Conservation (phyloP, 2,329 filamentous ascomycete genomes). For the Penicillium fuscoglaucum region DNA sequence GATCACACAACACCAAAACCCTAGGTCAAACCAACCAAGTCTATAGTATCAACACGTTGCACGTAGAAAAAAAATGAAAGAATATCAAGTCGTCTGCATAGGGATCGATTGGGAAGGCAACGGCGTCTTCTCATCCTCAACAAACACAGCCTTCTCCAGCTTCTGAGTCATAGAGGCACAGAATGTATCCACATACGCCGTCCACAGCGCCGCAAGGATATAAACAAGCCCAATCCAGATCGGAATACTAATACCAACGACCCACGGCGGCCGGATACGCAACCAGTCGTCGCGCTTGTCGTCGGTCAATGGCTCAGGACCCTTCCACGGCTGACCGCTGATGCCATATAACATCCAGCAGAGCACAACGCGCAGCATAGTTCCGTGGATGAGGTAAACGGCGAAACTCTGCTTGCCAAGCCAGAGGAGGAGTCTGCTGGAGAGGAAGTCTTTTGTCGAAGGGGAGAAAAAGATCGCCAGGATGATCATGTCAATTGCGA, state of each 20-base stretch:
- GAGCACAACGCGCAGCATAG: conserved; percentile 53
- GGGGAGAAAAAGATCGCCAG: conserved; percentile 55
- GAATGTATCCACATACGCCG: conserved; percentile 52
- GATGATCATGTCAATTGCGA: conserved; percentile 52
- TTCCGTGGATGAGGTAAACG: conserved; percentile 57
- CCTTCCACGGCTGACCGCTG: conserved; percentile 47
- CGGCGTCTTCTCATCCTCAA: conserved; percentile 39
- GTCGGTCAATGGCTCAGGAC: conserved; percentile 18
- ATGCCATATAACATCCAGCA: conserved; percentile 56
- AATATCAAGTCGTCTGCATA: conserved; percentile 23
- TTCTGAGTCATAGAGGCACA: conserved; percentile 51
- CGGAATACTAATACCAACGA: conserved; percentile 45
- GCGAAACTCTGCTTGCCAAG: conserved; percentile 58
- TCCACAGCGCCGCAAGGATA: conserved; percentile 51
- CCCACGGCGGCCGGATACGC: conserved; percentile 40
- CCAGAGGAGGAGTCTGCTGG: conserved; percentile 54
- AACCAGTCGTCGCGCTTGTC: conserved; percentile 36
- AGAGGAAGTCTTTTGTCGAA: conserved; percentile 50
- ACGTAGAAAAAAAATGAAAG: neutral
- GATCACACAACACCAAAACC: neutral
- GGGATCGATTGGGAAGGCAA: conserved; percentile 26
- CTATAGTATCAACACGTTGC: neutral
- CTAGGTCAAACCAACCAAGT: neutral
- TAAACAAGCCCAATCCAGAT: conserved; percentile 51
- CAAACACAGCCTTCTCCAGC: conserved; percentile 50